phyloP scores from a whole-genome alignment of 2,329 filamentous ascomycete species.

The Calonectria leucothoes region DNA sequence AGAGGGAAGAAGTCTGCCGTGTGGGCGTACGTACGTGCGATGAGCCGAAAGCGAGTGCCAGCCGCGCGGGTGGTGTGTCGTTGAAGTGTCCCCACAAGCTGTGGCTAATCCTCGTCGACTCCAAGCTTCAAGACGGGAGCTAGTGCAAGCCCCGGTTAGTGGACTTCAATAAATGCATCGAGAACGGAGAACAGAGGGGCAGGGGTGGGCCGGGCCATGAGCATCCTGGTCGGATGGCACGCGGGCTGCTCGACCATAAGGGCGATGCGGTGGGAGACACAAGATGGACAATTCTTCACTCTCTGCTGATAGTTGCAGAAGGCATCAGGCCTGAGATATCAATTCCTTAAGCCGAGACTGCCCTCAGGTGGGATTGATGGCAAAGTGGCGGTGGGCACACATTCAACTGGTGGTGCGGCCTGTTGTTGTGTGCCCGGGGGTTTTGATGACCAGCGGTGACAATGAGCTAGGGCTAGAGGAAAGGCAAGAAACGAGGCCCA shows the following conservation, averaged over 20 bases:
- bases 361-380: background rate
- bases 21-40: background rate
- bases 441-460: conserved; percentile 9
- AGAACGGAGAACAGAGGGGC: conserved; percentile 19
- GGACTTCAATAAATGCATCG: conserved; percentile 46
- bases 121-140: conserved; percentile 42
- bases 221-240: conserved; percentile 2
- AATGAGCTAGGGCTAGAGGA: conserved; percentile 24
- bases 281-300: background rate
- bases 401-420: background rate
- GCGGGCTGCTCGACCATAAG: background rate
- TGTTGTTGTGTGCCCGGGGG: background rate
- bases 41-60: conserved; percentile 20
- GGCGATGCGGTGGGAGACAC: background rate
- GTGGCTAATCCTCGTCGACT: conserved; percentile 28
- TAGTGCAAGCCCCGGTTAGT: conserved; percentile 41
- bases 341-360: background rate
- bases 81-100: conserved; percentile 40
- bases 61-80: conserved; percentile 43
- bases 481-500: background rate
- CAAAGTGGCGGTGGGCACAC: conserved; percentile 8
- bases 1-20: background rate
- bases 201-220: conserved; percentile 17
- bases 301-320: background rate
- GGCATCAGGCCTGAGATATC: no score